phyloP scores from a whole-genome alignment of 495 filamentous ascomycete genomes.

The Aspergillus avenaceus region DNA sequence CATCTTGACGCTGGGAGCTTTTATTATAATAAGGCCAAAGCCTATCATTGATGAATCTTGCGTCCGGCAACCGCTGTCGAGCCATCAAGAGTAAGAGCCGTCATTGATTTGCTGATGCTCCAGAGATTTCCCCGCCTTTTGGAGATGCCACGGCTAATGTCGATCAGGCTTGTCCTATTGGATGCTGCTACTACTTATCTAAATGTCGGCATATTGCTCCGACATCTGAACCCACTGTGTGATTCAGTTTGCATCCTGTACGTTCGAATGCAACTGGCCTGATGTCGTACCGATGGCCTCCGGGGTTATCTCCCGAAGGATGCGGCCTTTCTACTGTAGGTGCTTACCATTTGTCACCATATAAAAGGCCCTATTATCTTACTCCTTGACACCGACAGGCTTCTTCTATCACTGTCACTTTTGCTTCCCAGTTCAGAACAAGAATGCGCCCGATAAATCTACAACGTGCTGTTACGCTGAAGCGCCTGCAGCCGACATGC shows the following conservation, averaged over 20 bases:
- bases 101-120: background rate
- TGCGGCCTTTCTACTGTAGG: too few species aligned
- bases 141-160: background rate
- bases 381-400: background rate
- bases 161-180: too few species aligned
- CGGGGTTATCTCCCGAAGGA: background rate
- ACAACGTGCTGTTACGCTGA: background rate
- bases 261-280: too few species aligned
- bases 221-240: too few species aligned
- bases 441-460: background rate
- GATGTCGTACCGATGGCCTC: too few species aligned
- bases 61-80: background rate
- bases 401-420: background rate
- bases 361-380: too few species aligned
- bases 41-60: background rate
- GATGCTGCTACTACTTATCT: background rate
- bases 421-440: too few species aligned
- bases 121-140: too few species aligned
- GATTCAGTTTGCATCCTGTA: too few species aligned
- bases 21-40: too few species aligned
- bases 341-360: too few species aligned
- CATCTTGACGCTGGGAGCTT: background rate
- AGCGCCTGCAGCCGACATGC: background rate
- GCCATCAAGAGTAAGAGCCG: background rate
- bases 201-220: background rate